Evolutionary conservation across 225 moss, liverwort and hornwort species (phyloP).

Genomic region (Physcomitrellopsis africana): DNA sequence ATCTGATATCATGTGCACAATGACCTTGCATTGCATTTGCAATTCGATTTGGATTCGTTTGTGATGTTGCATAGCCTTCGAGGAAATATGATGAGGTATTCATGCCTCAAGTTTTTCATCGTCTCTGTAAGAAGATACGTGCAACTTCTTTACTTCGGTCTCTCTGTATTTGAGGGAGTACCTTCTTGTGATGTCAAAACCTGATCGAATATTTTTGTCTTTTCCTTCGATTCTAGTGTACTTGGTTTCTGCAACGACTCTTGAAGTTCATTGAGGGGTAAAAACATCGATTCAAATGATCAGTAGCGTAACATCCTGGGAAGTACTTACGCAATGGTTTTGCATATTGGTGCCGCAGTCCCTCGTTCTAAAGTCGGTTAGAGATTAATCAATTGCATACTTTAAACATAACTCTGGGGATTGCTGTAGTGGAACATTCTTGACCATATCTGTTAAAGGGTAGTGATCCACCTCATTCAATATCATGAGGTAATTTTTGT

Average conservation of each 20-base stretch:
- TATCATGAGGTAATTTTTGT: slow-evolving; percentile 7
- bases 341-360: neutral
- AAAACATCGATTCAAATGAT: neutral
- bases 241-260: neutral
- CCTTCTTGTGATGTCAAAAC: neutral
- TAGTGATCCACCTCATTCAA: neutral
- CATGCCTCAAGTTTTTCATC: slow-evolving; percentile 2
- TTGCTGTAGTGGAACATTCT: neutral
- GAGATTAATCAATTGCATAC: neutral
- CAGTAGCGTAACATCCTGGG: neutral
- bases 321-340: neutral
- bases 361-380: neutral
- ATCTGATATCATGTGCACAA: too few relatives aligned
- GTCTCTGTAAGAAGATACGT: neutral
- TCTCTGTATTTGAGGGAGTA: slow-evolving; percentile 18
- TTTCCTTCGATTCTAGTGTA: neutral
- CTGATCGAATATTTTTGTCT: neutral
- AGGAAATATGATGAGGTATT: slow-evolving; percentile 16
- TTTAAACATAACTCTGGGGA: neutral
- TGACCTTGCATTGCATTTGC: neutral
- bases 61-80: slow-evolving; percentile 11
- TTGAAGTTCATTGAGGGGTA: neutral
- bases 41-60: neutral
- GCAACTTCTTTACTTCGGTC: slow-evolving; percentile 4
- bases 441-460: neutral